Evolutionary conservation across 257 asterid genomes (phyloP).

Genomic region (Verbena officinalis): DNA sequence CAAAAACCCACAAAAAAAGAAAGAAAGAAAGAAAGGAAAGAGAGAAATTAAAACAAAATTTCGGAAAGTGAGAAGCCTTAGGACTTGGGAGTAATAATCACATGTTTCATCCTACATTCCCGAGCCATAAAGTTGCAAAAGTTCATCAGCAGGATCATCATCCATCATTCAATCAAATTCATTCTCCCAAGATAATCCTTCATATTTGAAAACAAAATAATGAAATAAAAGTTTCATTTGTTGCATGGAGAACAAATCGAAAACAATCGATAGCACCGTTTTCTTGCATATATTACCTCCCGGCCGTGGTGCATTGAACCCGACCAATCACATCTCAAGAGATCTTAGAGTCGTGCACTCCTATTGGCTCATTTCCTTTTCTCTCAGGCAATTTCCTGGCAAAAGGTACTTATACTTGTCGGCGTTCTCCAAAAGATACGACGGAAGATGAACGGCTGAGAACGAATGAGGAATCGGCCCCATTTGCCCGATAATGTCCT

Average conservation of each 20-base stretch:
- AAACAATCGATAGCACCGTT: too few relatives aligned
- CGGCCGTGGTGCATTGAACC: neutral
- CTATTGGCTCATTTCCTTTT: conserved; percentile 5
- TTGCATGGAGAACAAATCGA: neutral
- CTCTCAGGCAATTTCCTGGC: conserved; percentile 45
- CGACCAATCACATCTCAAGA: neutral
- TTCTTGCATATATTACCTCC: neutral
- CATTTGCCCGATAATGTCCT: conserved; percentile 47
- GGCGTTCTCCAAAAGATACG: conserved; percentile 43
- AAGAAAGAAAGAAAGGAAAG: neutral
- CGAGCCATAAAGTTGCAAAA: neutral
- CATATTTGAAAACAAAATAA: neutral
- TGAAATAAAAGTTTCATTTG: conserved; percentile 3
- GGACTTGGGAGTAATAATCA: neutral
- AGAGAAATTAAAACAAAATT: neutral
- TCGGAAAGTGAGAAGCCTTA: conserved; percentile 14
- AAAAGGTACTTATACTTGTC: conserved; percentile 41
- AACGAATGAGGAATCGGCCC: conserved; percentile 47
- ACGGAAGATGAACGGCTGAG: conserved; percentile 45
- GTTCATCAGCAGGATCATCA: neutral
- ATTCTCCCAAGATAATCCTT: conserved; percentile 13
- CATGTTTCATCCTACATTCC: neutral
- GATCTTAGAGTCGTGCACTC: neutral
- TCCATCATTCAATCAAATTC: conserved; percentile 1
- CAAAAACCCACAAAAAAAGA: neutral